Conservation (phyloP, 2,329 filamentous ascomycete species). For the Fusarium nanum region DNA sequence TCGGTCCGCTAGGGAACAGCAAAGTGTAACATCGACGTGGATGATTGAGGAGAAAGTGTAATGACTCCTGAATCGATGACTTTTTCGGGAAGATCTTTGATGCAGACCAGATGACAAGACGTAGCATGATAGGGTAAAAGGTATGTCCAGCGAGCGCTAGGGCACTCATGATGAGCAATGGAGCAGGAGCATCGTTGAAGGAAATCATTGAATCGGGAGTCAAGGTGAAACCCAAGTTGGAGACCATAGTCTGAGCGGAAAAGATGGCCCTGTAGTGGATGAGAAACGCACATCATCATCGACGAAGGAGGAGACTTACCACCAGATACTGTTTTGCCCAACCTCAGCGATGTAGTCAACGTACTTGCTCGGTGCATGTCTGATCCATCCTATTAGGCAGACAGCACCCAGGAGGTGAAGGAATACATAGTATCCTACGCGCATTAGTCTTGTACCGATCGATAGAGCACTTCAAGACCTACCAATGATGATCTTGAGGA, state of each 20-base stretch:
- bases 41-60: conserved; percentile 70
- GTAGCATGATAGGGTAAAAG: conserved; percentile 67
- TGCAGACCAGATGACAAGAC: conserved; percentile 68
- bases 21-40: conserved; percentile 72
- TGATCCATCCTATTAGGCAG: conserved; percentile 62
- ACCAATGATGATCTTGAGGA: conserved; percentile 60
- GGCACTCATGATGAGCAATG: conserved; percentile 60
- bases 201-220: conserved; percentile 66
- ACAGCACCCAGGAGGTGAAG: conserved; percentile 61
- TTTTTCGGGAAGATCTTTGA: conserved; percentile 58
- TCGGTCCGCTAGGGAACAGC: conserved; percentile 69
- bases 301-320: conserved; percentile 51
- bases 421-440: conserved; percentile 58
- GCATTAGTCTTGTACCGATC: neutral
- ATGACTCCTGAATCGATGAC: conserved; percentile 55
- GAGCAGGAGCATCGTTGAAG: conserved; percentile 58
- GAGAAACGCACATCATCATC: neutral
- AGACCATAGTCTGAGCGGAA: conserved; percentile 62
- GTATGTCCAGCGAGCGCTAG: conserved; percentile 66
- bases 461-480: neutral
- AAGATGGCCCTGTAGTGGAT: conserved; percentile 57
- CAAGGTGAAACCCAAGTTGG: conserved; percentile 66
- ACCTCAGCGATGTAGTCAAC: conserved; percentile 53
- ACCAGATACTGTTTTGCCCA: conserved; percentile 59
- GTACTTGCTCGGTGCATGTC: conserved; percentile 55